A percentile compares a stretch with the other conserved stretches of the same genome.
Evolutionary conservation across 2,329 filamentous ascomycete species (phyloP).

Genomic region (Geosmithia morbida): DNA sequence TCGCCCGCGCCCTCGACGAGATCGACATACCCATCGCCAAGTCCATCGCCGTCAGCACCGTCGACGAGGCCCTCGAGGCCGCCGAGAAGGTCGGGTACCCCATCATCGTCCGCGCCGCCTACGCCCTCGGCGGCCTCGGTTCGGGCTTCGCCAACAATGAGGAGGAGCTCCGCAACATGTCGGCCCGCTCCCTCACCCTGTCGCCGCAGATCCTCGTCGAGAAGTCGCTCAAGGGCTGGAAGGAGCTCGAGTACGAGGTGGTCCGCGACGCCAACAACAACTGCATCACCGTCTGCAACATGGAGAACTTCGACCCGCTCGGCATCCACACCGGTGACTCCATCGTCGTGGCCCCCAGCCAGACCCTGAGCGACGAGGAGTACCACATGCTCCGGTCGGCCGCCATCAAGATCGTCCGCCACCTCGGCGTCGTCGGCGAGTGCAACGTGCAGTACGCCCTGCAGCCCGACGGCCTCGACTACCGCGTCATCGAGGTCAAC

Average conservation of each 20-base stretch:
- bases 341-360: slow-evolving; percentile 92
- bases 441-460: slow-evolving; percentile 98
- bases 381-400: slow-evolving; percentile 98
- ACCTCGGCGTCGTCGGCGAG: slow-evolving; percentile 93
- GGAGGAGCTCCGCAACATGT: slow-evolving; percentile 87
- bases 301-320: slow-evolving; percentile 82
- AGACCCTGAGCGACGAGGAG: slow-evolving; percentile 95
- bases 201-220: slow-evolving; percentile 95
- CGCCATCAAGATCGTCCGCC: slow-evolving; percentile 95
- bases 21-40: slow-evolving; percentile 96
- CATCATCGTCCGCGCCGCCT: slow-evolving; percentile 94
- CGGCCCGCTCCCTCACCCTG: slow-evolving; percentile 80
- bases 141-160: slow-evolving; percentile 91
- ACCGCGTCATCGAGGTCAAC: slow-evolving; percentile 98
- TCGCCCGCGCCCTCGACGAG: slow-evolving; percentile 88
- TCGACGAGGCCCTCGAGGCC: slow-evolving; percentile 84
- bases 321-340: slow-evolving; percentile 98
- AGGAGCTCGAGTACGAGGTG: slow-evolving; percentile 97
- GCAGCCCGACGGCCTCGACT: slow-evolving; percentile 92
- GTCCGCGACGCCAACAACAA: slow-evolving; percentile 96
- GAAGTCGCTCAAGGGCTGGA: slow-evolving; percentile 98
- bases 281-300: slow-evolving; percentile 92
- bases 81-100: slow-evolving; percentile 84
- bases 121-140: slow-evolving; percentile 88
- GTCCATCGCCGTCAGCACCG: slow-evolving; percentile 79